A percentile compares a stretch with the other conserved stretches of the same genome.
These are phyloP conservation scores for Diaporthe longicolla DNA, from an alignment of 2,329 filamentous ascomycete species.

Conservation along the genomic window DNA sequence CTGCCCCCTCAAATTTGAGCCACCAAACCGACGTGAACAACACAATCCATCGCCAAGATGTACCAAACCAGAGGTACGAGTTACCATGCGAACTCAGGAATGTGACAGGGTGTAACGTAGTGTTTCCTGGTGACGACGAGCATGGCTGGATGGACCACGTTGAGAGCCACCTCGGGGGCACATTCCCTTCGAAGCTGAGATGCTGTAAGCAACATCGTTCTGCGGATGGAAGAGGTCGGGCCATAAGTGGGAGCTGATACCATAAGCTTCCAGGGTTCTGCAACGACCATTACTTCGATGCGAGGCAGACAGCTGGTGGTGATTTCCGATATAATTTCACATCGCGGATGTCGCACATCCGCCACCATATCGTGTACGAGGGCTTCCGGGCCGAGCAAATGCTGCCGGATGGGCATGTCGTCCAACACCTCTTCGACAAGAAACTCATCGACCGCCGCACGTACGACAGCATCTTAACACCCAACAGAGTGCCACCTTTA, in stretches of 20 bases:
- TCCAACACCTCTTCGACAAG: slow-evolving; percentile 54
- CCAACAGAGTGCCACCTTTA: not conserved
- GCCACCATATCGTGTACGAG: slow-evolving; percentile 56
- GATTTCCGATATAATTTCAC: slow-evolving; percentile 51
- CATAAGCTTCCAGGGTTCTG: slow-evolving; percentile 58
- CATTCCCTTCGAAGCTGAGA: slow-evolving; percentile 50
- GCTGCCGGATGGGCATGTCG: slow-evolving; percentile 58
- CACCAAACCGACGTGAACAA: slow-evolving; percentile 11
- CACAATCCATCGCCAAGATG: slow-evolving; percentile 22
- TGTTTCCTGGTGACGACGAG: slow-evolving; percentile 56
- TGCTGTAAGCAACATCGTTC: slow-evolving; percentile 31
- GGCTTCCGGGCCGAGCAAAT: slow-evolving; percentile 45
- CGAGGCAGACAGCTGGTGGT: slow-evolving; percentile 24
- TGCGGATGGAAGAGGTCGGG: not conserved
- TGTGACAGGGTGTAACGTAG: slow-evolving; percentile 53
- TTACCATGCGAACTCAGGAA: slow-evolving; percentile 63
- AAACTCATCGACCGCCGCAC: slow-evolving; percentile 47
- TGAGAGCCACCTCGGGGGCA: slow-evolving; percentile 52
- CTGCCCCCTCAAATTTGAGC: slow-evolving; percentile 21
- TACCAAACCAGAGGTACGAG: slow-evolving; percentile 1
- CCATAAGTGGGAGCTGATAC: slow-evolving; percentile 30
- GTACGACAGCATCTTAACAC: slow-evolving; percentile 5
- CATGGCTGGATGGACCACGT: slow-evolving; percentile 63
- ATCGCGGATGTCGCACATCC: slow-evolving; percentile 65
- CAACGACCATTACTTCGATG: slow-evolving; percentile 52